Conservation (phyloP, 1,284 basidiomycete genomes). For the Moesziomyces parantarcticus region DNA sequence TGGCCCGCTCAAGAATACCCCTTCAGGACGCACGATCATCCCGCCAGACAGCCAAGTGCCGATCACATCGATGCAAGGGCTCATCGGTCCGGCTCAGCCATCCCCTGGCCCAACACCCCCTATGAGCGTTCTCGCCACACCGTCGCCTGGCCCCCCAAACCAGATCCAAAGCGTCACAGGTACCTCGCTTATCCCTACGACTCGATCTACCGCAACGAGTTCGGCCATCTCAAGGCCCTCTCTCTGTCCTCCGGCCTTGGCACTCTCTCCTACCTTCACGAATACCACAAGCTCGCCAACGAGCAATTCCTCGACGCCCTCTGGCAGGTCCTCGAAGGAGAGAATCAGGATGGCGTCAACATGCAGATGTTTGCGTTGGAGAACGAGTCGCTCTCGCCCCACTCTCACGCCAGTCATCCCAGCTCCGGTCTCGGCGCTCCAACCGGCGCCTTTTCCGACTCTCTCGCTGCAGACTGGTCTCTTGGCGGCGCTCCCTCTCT, state of each 20-base stretch:
- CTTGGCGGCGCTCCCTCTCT: constrained; percentile 37
- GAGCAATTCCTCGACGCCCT: constrained; percentile 51
- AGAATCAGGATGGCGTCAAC: constrained; percentile 45
- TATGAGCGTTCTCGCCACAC: constrained; percentile 43
- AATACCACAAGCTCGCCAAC: constrained; percentile 52
- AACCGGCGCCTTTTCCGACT: constrained; percentile 21
- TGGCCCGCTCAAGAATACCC: constrained; percentile 19
- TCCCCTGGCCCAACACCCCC: constrained; percentile 48
- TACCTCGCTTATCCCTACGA: constrained; percentile 52
- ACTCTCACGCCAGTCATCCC: constrained; percentile 29
- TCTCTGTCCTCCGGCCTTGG: constrained; percentile 47
- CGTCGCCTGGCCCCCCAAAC: constrained; percentile 47
- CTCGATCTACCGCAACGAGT: constrained; percentile 50
- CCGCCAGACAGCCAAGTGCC: constrained; percentile 1
- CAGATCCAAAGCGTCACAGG: constrained; percentile 37
- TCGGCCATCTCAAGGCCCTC: constrained; percentile 47
- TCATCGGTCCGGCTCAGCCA: constrained; percentile 36
- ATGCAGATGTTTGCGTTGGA: constrained; percentile 52
- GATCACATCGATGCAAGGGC: constrained; percentile 15
- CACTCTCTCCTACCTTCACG: constrained; percentile 49
- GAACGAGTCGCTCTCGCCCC: constrained; percentile 40
- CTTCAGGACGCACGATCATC: constrained; percentile 4
- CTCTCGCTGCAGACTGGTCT: constrained; percentile 40
- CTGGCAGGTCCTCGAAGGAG: constrained; percentile 49
- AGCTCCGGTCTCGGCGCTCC: constrained; percentile 27